Conservation (phyloP, 1,139 yeast species). For the Debaryomyces nepalensis region DNA sequence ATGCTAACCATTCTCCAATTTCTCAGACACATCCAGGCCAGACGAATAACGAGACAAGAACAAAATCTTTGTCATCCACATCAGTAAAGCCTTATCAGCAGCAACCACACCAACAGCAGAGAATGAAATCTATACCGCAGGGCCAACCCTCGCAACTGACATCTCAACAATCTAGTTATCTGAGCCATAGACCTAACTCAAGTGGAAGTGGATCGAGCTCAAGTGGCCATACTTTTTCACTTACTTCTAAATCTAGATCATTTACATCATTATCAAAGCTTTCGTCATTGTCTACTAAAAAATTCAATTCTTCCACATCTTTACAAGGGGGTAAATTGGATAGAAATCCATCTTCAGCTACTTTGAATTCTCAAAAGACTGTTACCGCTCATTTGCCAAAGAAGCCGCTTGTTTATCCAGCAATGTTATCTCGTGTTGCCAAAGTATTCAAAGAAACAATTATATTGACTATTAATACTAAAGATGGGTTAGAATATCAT, state of each 20-base stretch:
- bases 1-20: conserved; percentile 16
- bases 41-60: conserved; percentile 23
- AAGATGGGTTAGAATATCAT: conserved; percentile 93
- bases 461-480: conserved; percentile 76
- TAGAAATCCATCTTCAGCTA: conserved; percentile 35
- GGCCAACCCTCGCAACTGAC: conserved; percentile 13
- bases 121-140: conserved; percentile 16
- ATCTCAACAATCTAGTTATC: conserved; percentile 15
- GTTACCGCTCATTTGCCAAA: conserved; percentile 47
- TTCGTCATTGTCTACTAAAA: conserved; percentile 48
- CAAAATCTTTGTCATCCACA: conserved; percentile 30
- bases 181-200: conserved; percentile 22
- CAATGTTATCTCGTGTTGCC: conserved; percentile 85
- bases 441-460: conserved; percentile 73
- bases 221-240: conserved; percentile 42
- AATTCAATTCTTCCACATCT: conserved; percentile 43
- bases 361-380: conserved; percentile 41
- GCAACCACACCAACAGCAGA: conserved; percentile 23
- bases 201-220: conserved; percentile 28
- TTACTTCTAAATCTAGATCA: conserved; percentile 48
- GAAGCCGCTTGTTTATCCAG: conserved; percentile 82
- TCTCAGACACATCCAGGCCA: conserved; percentile 16
- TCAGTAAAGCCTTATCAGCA: conserved; percentile 22
- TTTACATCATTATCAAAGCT: conserved; percentile 49
- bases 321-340: conserved; percentile 34